Evolutionary conservation across 2,329 filamentous ascomycete species (phyloP).

Genomic region (Trichophyton verrucosum): DNA sequence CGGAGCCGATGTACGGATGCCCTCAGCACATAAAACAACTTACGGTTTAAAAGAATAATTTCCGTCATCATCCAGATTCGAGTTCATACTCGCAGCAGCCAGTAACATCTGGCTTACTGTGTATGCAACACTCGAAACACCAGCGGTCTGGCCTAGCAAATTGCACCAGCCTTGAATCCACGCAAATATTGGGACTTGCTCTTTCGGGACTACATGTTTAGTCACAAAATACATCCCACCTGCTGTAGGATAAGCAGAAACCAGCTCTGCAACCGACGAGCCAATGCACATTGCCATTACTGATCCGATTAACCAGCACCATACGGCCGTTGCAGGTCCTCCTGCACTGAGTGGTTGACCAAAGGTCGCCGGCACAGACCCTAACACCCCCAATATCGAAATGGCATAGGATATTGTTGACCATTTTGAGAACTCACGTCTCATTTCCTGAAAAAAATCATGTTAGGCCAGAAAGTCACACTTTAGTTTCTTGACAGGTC

Average conservation of each 20-base stretch:
- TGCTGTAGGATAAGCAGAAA: constrained; percentile 54
- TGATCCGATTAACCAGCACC: constrained; percentile 54
- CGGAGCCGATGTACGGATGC: neutral
- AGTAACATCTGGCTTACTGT: constrained; percentile 53
- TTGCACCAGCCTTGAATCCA: constrained; percentile 60
- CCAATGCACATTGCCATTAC: constrained; percentile 53
- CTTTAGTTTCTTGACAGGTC: neutral
- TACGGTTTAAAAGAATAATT: constrained; percentile 47
- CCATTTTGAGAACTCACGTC: constrained; percentile 54
- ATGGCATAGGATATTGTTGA: constrained; percentile 55
- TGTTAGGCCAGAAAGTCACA: neutral
- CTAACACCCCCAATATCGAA: constrained; percentile 51
- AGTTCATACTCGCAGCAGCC: constrained; percentile 51
- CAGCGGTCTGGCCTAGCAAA: constrained; percentile 51
- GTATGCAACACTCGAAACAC: constrained; percentile 51
- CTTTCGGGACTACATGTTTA: constrained; percentile 50
- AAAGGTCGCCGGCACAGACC: constrained; percentile 54
- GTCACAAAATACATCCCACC: constrained; percentile 59
- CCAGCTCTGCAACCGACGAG: constrained; percentile 52
- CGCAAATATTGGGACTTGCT: constrained; percentile 50
- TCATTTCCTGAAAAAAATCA: constrained; percentile 39
- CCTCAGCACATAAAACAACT: constrained; percentile 22
- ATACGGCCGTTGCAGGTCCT: constrained; percentile 51
- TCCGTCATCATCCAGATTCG: constrained; percentile 35
- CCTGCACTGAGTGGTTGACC: constrained; percentile 46